Evolutionary conservation across 345 rosid genomes (phyloP).

Genomic region (Microcos paniculata): DNA sequence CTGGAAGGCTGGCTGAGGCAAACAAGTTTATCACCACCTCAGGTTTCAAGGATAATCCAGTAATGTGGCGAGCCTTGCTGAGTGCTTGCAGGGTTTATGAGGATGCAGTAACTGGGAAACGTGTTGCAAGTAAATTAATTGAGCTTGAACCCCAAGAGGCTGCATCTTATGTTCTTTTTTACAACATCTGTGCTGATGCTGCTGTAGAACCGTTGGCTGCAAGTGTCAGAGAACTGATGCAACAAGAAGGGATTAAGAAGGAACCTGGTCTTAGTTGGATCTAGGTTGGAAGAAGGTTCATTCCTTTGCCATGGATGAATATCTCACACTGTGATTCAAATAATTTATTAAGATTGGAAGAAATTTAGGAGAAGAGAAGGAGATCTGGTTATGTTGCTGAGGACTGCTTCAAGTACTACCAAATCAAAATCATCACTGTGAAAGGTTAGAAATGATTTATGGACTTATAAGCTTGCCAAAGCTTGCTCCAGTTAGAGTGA

Average conservation of each 20-base stretch:
- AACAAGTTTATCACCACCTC: conserved; percentile 40
- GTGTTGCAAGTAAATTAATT: conserved; percentile 44
- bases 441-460: conserved; percentile 18
- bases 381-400: conserved; percentile 19
- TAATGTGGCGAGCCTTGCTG: conserved; percentile 51
- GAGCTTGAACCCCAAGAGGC: conserved; percentile 46
- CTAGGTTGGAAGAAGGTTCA: conserved; percentile 31
- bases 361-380: conserved; percentile 30
- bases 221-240: conserved; percentile 40
- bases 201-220: conserved; percentile 36
- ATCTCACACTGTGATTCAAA: conserved; percentile 29
- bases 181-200: conserved; percentile 39
- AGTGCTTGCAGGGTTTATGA: conserved; percentile 51
- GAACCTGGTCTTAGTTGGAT: conserved; percentile 59
- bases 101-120: conserved; percentile 29
- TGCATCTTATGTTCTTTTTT: conserved; percentile 47
- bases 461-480: conserved; percentile 11
- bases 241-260: conserved; percentile 41
- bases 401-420: neutral
- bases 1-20: conserved; percentile 45
- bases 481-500: conserved; percentile 23
- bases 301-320: conserved; percentile 29
- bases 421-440: conserved; percentile 10
- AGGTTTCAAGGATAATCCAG: conserved; percentile 40
- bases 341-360: conserved; percentile 29